Conservation (phyloP, 495 filamentous ascomycete species). For the Halenospora varia region DNA sequence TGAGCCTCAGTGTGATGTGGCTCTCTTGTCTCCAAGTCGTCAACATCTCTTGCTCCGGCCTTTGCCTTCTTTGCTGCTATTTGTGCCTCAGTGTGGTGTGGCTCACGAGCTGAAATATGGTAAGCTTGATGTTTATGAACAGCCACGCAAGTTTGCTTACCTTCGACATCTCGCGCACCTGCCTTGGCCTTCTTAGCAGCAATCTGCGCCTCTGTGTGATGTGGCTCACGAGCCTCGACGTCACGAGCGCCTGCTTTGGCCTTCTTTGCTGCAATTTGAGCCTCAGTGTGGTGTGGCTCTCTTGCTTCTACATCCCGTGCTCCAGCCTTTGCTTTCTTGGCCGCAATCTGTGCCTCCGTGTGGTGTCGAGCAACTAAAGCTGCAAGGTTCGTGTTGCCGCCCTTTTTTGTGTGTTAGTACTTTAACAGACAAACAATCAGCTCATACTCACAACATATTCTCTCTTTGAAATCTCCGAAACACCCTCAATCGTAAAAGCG, state of each 20-base stretch:
- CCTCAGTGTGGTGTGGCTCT: neutral
- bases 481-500: too few species aligned
- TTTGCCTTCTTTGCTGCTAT: neutral
- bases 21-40: neutral
- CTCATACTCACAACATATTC: too few species aligned
- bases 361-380: too few species aligned
- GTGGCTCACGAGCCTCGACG: neutral
- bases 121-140: too few species aligned
- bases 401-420: too few species aligned
- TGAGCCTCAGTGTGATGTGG: neutral
- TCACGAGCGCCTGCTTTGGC: neutral
- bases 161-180: neutral
- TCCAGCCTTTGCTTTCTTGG: slow-evolving; percentile 17
- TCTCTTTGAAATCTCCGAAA: too few species aligned
- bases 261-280: neutral
- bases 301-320: neutral
- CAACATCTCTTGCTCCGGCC: neutral
- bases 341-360: slow-evolving; percentile 17
- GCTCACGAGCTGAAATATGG: too few species aligned
- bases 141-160: too few species aligned
- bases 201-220: slow-evolving; percentile 2
- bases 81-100: slow-evolving; percentile 3
- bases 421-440: too few species aligned
- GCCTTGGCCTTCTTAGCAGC: slow-evolving; percentile 2
- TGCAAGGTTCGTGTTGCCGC: too few species aligned